Percentiles rank a stretch among this genome's conserved stretches.
These are phyloP conservation scores for Cairneyella variabilis DNA, from an alignment of 495 filamentous ascomycete genomes.

Conservation along the genomic window DNA sequence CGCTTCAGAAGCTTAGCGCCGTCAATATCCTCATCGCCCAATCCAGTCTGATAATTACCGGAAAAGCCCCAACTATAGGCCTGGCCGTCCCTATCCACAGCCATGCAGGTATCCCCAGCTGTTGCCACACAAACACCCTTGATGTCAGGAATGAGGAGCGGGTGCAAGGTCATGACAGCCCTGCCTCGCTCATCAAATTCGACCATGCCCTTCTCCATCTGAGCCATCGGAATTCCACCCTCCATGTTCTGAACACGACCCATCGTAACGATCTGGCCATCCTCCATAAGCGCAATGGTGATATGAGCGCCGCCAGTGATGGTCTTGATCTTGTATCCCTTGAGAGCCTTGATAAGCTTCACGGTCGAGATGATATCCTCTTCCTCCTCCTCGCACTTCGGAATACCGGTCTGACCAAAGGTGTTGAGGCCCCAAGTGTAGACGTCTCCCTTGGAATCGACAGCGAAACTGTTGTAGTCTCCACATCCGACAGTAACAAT, in stretches of 20 bases:
- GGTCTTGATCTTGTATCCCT: constrained; percentile 42
- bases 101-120: constrained; percentile 58
- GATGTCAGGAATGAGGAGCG: constrained; percentile 37
- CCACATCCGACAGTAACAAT: constrained; percentile 56
- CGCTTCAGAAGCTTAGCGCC: constrained; percentile 59
- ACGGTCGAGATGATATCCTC: constrained; percentile 58
- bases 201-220: constrained; percentile 50
- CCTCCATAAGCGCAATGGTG: constrained; percentile 55
- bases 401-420: constrained; percentile 69
- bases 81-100: constrained; percentile 52
- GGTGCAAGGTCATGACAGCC: constrained; percentile 54
- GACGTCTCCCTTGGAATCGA: constrained; percentile 66
- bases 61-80: constrained; percentile 72
- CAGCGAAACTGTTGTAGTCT: constrained; percentile 72
- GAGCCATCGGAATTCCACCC: constrained; percentile 49
- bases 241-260: constrained; percentile 64
- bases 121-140: constrained; percentile 38
- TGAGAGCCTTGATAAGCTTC: constrained; percentile 56
- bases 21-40: constrained; percentile 51
- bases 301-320: constrained; percentile 69
- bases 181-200: constrained; percentile 40
- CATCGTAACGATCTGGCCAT: constrained; percentile 63
- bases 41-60: constrained; percentile 63
- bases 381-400: constrained; percentile 54
- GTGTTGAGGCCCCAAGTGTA: constrained; percentile 87